Evolutionary conservation across 1,284 basidiomycete species (phyloP).

Genomic region (Ustilago curta): DNA sequence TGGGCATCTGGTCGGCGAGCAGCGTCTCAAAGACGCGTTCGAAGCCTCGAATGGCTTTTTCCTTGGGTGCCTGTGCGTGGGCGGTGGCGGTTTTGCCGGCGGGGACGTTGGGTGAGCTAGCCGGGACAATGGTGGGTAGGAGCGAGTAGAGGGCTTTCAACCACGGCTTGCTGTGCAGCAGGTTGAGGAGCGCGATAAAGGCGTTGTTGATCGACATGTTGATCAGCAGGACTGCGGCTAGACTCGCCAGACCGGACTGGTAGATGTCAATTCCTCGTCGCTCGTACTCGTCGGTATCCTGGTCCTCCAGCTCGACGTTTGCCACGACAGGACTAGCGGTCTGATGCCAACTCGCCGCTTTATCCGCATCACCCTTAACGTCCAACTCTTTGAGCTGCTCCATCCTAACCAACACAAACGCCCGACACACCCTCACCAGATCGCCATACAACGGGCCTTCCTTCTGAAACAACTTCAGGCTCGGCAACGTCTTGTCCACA

Average conservation of each 20-base stretch:
- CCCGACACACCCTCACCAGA: slow-evolving; percentile 85
- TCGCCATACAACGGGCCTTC: slow-evolving; percentile 87
- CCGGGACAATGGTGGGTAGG: slow-evolving; percentile 12
- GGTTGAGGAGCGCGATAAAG: slow-evolving; percentile 87
- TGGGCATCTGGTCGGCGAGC: slow-evolving; percentile 92
- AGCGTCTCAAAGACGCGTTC: slow-evolving; percentile 89
- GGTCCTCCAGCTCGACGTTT: neutral
- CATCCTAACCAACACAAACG: slow-evolving; percentile 89
- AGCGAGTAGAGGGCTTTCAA: slow-evolving; percentile 60
- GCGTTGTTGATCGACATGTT: slow-evolving; percentile 81
- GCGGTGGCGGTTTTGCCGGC: slow-evolving; percentile 24
- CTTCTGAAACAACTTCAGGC: slow-evolving; percentile 85
- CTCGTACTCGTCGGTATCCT: slow-evolving; percentile 23
- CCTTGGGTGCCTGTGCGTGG: slow-evolving; percentile 27
- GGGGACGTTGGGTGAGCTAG: slow-evolving; percentile 11
- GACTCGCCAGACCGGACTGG: slow-evolving; percentile 68
- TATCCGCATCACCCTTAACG: slow-evolving; percentile 33
- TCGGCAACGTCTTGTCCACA: slow-evolving; percentile 82
- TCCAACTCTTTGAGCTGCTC: slow-evolving; percentile 75
- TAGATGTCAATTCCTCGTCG: slow-evolving; percentile 54
- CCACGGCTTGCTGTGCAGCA: slow-evolving; percentile 70
- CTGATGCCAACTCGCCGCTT: slow-evolving; percentile 21
- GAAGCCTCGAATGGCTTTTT: slow-evolving; percentile 32
- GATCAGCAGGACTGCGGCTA: slow-evolving; percentile 89
- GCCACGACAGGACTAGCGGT: slow-evolving; percentile 6